Percentiles rank a stretch among this genome's conserved stretches.
These are phyloP conservation scores for Mayamaea pseudoterrestris DNA, from an alignment of 108 stramenopile genomes.

Conservation along the genomic window DNA sequence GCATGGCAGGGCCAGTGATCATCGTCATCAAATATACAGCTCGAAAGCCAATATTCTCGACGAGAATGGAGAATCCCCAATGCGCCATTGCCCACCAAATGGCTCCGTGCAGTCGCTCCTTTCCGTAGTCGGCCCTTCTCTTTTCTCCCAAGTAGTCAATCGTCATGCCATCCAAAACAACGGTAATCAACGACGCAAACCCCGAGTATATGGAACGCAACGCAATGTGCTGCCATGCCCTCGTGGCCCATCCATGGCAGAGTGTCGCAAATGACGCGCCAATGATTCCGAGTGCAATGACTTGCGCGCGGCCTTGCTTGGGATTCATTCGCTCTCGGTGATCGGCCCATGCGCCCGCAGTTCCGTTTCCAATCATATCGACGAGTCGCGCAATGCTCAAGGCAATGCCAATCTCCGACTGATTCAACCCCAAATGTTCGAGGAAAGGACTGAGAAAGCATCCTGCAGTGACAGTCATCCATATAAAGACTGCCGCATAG, in stretches of 20 bases:
- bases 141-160: constrained; percentile 28
- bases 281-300: constrained; percentile 19
- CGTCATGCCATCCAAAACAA: constrained; percentile 42
- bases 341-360: constrained; percentile 27
- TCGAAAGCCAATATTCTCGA: constrained; percentile 33
- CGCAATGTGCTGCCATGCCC: constrained; percentile 27
- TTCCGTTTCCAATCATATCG: constrained; percentile 9
- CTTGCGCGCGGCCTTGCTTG: constrained; percentile 22
- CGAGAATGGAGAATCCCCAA: constrained; percentile 22
- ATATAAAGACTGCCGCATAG: constrained; percentile 25
- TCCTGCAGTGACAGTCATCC: constrained; percentile 37
- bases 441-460: constrained; percentile 45
- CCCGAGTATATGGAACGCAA: constrained; percentile 16
- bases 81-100: constrained; percentile 37
- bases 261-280: constrained; percentile 12
- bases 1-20: neutral
- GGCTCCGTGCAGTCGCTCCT: constrained; percentile 51
- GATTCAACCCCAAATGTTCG: constrained; percentile 17
- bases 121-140: constrained; percentile 41
- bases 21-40: constrained; percentile 20
- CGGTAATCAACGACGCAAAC: constrained; percentile 34
- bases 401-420: constrained; percentile 24
- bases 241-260: constrained; percentile 5
- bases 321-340: constrained; percentile 17
- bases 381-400: constrained; percentile 23